Base-by-base conservation (phyloP, 306 rosid species). In the Crotalaria pallida region DNA sequence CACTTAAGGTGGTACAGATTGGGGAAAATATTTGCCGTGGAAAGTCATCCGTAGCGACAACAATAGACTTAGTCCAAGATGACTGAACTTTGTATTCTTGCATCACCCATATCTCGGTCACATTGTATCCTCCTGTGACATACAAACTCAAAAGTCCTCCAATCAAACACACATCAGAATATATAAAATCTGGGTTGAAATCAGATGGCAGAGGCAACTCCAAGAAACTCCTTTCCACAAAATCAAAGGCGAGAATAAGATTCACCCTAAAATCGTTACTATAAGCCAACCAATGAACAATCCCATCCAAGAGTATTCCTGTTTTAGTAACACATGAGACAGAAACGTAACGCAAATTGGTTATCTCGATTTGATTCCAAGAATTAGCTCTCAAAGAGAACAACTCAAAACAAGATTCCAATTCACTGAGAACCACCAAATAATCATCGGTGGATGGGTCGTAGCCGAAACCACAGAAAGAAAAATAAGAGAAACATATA, bases 31-130 rank as follows among this genome's bases (percentile, higher is more conserved):
- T 4, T 1, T 6, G 1, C 12, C 3, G 3, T 1, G 19, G 26
- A 53, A 50, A 18, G 31, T 5, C 9, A 23, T 34, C 64, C 31
- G 31, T 0, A 36, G 17, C 22, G 36, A 74, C 11, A 41, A 33
- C 73, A 33, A 67, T 15, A 6, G 47, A 56, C 49, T 19, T 69
- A 9, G 38, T 74, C 80, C 84, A 80, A 45, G 77, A 80, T 10
- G 77, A 61, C 9, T n/a, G 21, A 57, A 53, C 66, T 21, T 29
- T 44, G 16, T 73, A 68, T 51, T 79, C 57, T 62, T 61, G 4
- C 83, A 79, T 67, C 27, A 60, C 43, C 76, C 83, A 73, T 73
- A 73, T 51, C 0, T 59, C 71, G 11, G 13, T 4, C 5, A 2
- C 1, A 65, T 27, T 16, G 0, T 3, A 1, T 8, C 6, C 4